Conservation (phyloP, 306 rosid genomes). For the Ammopiptanthus mongolicus region DNA sequence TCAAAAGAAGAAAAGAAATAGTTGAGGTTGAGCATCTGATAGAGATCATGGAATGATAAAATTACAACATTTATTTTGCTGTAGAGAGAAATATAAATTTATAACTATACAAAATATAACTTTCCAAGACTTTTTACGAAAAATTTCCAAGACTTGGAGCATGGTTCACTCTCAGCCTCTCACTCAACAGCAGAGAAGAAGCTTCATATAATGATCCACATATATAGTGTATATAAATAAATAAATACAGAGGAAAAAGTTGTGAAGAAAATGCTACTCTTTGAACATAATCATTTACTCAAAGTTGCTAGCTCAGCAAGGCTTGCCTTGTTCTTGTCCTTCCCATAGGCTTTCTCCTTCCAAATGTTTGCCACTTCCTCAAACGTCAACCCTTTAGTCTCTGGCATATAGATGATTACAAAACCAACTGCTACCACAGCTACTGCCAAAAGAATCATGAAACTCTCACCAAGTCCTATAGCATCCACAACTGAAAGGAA, state of each 20-base stretch:
- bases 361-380: conserved; percentile 62
- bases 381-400: conserved; percentile 68
- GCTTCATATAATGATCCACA: neutral
- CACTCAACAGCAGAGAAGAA: neutral
- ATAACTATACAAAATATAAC: no score
- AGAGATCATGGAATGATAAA: no score
- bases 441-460: conserved; percentile 47
- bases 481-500: conserved; percentile 56
- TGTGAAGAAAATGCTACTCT: neutral
- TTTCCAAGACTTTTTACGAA: neutral
- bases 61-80: no score
- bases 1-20: no score
- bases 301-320: conserved; percentile 32
- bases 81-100: no score
- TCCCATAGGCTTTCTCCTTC: conserved; percentile 68
- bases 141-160: neutral
- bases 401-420: conserved; percentile 46
- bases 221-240: neutral
- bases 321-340: conserved; percentile 28
- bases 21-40: neutral
- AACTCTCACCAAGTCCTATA: conserved; percentile 54
- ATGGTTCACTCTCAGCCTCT: neutral
- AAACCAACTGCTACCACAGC: conserved; percentile 41
- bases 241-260: neutral
- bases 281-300: neutral